phyloP scores from a whole-genome alignment of 2,329 filamentous ascomycete genomes.

The Herpotrichia juniperi region DNA sequence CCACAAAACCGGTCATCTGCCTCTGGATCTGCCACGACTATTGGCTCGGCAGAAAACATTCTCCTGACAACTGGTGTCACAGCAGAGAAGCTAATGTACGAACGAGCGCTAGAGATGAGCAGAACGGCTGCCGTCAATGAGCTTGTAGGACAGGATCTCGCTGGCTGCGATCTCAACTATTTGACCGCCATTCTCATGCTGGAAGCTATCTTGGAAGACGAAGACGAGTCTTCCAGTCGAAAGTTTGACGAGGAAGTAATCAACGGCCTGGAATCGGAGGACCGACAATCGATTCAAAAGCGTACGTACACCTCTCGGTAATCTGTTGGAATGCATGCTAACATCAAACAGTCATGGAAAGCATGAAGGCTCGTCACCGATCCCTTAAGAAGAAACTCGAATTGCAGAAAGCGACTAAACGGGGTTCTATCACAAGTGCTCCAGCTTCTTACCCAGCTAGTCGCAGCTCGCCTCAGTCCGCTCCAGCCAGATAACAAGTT shows the following conservation, averaged over 20 bases:
- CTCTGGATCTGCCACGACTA: conserved; percentile 61
- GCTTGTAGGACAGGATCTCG: conserved; percentile 86
- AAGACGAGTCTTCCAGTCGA: conserved; percentile 63
- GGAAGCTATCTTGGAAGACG: conserved; percentile 88
- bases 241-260: conserved; percentile 56
- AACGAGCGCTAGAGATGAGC: conserved; percentile 96
- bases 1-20: conserved; percentile 75
- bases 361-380: conserved; percentile 49
- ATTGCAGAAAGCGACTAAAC: conserved; percentile 45
- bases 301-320: conserved; percentile 58
- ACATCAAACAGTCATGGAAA: conserved; percentile 52
- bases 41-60: conserved; percentile 77
- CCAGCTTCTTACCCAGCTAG: conserved; percentile 33
- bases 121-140: conserved; percentile 93
- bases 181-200: conserved; percentile 92
- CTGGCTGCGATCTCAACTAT: conserved; percentile 90
- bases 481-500: conserved; percentile 21
- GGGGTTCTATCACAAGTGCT: conserved; percentile 40
- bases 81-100: conserved; percentile 97
- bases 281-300: conserved; percentile 74
- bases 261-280: conserved; percentile 68
- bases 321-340: conserved; percentile 16
- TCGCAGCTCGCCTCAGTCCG: conserved; percentile 39
- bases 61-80: conserved; percentile 86
- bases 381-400: conserved; percentile 54